Evolutionary conservation across 495 filamentous ascomycete species (phyloP).

Genomic region (Penicillium maclennaniae): DNA sequence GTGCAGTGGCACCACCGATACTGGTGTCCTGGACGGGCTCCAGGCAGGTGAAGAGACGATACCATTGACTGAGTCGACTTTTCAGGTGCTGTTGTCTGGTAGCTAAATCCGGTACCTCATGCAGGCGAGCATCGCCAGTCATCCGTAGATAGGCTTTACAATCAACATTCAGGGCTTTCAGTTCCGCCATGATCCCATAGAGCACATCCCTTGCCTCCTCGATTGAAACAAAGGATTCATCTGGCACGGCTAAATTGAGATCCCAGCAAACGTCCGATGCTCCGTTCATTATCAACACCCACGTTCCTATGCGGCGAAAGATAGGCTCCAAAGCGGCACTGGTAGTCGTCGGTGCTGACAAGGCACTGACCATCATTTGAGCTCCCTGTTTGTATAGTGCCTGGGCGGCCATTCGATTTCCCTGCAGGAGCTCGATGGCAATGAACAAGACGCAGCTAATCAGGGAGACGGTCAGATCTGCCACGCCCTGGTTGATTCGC

Average conservation of each 20-base stretch:
- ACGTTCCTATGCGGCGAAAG: slow-evolving; percentile 16
- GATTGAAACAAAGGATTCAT: neutral
- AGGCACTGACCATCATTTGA: slow-evolving; percentile 11
- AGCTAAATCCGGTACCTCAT: neutral
- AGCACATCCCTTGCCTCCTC: slow-evolving; percentile 19
- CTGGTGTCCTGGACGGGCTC: neutral
- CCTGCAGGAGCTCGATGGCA: slow-evolving; percentile 51
- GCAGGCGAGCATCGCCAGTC: neutral
- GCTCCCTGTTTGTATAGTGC: slow-evolving; percentile 37
- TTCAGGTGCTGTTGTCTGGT: slow-evolving; percentile 3
- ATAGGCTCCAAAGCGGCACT: slow-evolving; percentile 11
- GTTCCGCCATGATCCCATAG: slow-evolving; percentile 12
- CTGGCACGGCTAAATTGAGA: neutral
- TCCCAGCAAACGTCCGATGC: neutral
- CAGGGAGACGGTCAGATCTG: slow-evolving; percentile 37
- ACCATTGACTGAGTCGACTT: slow-evolving; percentile 9
- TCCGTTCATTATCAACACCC: slow-evolving; percentile 8
- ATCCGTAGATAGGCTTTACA: slow-evolving; percentile 6
- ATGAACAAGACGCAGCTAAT: slow-evolving; percentile 52
- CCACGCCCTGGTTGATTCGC: slow-evolving; percentile 24
- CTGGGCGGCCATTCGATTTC: slow-evolving; percentile 43
- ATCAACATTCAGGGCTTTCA: slow-evolving; percentile 14
- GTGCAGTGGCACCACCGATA: slow-evolving; percentile 2
- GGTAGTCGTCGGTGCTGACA: neutral
- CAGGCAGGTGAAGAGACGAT: slow-evolving; percentile 1